Percentiles rank a stretch among this genome's conserved stretches.
phyloP scores from a whole-genome alignment of 1,139 yeast species.

The Hyphopichia buzzinii region DNA sequence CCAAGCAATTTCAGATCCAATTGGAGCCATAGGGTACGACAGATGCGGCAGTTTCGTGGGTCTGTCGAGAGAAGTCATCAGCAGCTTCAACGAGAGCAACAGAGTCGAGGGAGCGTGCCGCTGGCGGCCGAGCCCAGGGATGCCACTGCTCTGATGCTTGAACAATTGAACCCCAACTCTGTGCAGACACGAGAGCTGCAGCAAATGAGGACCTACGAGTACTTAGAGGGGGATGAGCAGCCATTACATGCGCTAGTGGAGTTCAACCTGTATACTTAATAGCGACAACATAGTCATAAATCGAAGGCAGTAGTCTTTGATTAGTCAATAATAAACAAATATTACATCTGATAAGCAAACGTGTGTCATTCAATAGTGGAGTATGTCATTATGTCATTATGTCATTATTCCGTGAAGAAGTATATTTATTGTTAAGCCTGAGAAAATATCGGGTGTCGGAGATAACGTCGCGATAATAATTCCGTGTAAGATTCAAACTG shows the following conservation, averaged over 20 bases:
- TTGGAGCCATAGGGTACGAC: constrained; percentile 68
- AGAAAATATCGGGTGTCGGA: too few relatives aligned
- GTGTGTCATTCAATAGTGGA: too few relatives aligned
- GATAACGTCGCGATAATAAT: too few relatives aligned
- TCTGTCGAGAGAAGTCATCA: constrained; percentile 35
- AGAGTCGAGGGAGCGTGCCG: constrained; percentile 3
- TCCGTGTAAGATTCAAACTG: too few relatives aligned
- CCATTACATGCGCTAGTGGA: constrained; percentile 39
- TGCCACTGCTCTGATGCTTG: constrained; percentile 28
- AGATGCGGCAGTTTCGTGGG: constrained; percentile 48
- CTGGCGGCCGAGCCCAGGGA: constrained; percentile 9
- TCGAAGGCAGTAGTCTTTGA: too few relatives aligned
- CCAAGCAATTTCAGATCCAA: constrained; percentile 53
- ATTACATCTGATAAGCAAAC: too few relatives aligned
- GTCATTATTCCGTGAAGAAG: too few relatives aligned
- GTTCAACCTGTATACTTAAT: constrained; percentile 44
- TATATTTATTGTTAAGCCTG: too few relatives aligned
- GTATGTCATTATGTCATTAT: too few relatives aligned
- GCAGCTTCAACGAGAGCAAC: constrained; percentile 17
- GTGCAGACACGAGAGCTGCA: constrained; percentile 7
- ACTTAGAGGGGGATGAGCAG: constrained; percentile 18
- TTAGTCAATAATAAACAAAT: too few relatives aligned
- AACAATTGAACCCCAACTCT: constrained; percentile 22
- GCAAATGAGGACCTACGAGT: constrained; percentile 15
- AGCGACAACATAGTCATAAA: too few relatives aligned